phyloP scores from a whole-genome alignment of 805 yeast species.

The Kodamaea hsintzibuensis region DNA sequence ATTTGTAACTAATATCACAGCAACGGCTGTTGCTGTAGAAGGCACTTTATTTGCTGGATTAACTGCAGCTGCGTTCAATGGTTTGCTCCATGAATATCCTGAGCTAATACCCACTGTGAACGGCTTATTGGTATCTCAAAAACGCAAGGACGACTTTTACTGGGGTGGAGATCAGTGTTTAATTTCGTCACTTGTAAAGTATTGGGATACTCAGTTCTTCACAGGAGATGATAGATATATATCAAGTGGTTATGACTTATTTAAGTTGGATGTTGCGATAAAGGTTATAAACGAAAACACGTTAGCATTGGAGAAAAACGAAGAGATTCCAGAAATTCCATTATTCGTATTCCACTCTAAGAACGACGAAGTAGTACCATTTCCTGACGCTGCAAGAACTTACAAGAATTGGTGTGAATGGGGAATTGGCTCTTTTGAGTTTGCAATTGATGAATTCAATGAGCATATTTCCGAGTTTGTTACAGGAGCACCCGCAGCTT shows the following conservation, averaged over 20 bases:
- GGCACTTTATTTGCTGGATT: slow-evolving; percentile 32
- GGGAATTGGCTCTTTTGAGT: slow-evolving; percentile 14
- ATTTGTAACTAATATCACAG: slow-evolving; percentile 33
- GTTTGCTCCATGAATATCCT: slow-evolving; percentile 35
- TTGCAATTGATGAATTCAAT: slow-evolving; percentile 4
- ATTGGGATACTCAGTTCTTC: slow-evolving; percentile 9
- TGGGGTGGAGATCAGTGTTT: slow-evolving; percentile 6
- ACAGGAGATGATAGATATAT: slow-evolving; percentile 15
- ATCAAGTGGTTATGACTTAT: slow-evolving; percentile 18
- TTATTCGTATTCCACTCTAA: slow-evolving; percentile 14
- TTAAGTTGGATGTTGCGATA: slow-evolving; percentile 13
- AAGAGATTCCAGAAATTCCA: slow-evolving; percentile 13
- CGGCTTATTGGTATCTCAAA: neutral
- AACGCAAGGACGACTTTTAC: neutral
- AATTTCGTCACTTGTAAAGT: slow-evolving; percentile 4
- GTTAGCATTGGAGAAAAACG: slow-evolving; percentile 15
- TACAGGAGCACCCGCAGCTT: slow-evolving; percentile 17
- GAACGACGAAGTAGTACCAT: slow-evolving; percentile 15
- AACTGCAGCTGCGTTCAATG: slow-evolving; percentile 28
- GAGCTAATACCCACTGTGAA: slow-evolving; percentile 11
- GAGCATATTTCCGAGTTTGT: slow-evolving; percentile 20
- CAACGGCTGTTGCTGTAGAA: slow-evolving; percentile 23
- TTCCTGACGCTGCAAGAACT: slow-evolving; percentile 6
- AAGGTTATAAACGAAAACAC: slow-evolving; percentile 22
- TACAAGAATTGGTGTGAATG: slow-evolving; percentile 15